Base-by-base conservation (phyloP, 139 green algal genomes). In the Zygnema cylindricum region DNA sequence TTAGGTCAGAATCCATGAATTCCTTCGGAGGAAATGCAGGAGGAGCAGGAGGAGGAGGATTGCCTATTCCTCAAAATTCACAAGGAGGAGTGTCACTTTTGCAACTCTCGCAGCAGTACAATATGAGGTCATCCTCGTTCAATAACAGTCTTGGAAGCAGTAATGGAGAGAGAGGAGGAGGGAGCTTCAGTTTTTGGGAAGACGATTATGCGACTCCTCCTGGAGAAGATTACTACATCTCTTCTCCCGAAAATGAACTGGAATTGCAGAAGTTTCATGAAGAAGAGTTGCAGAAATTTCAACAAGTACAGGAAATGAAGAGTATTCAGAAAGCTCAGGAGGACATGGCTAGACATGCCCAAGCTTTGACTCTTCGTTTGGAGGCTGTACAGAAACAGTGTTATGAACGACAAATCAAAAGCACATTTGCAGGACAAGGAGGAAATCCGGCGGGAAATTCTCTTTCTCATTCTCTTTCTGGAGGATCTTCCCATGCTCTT, bases 301-400 rank as follows among this genome's bases (percentile, higher is more conserved):
- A 40, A 16, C 36, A 41, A 11, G 11, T 23, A 11, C 71, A 41
- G 71, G 30, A 73, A 30, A 32, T 32, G 25, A n/a, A 82, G 75
- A 25, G n/a, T 32, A 82, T 82, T 25, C 77, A 85, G 77, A 3
- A 79, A 16, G 7, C 42, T 3, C 71, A 55, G 71, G 36, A 79
- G 11, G 36, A 79, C 36, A 41, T 79, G 71, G 71, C 36, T 42
- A 87, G 81, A 69, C 81, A 87, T 85, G 81, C 81, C 21, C 32
- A 43, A 69, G n/a, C 35, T 54, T 7, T 87, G 30, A 63, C 69
- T 2, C 81, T 86, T 63, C 2, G 71, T 22, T 69, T 87, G 32
- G 81, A 87, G 49, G 33, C 38, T 42, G 42, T 85, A 16, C 77
- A 79, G 71, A 49, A 79, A 16, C 39, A 79, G 71, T n/a, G n/a